A percentile compares a stretch with the other conserved stretches of the same genome.
Evolutionary conservation across 495 filamentous ascomycete species (phyloP).

Genomic region (Xylaria telfairii): DNA sequence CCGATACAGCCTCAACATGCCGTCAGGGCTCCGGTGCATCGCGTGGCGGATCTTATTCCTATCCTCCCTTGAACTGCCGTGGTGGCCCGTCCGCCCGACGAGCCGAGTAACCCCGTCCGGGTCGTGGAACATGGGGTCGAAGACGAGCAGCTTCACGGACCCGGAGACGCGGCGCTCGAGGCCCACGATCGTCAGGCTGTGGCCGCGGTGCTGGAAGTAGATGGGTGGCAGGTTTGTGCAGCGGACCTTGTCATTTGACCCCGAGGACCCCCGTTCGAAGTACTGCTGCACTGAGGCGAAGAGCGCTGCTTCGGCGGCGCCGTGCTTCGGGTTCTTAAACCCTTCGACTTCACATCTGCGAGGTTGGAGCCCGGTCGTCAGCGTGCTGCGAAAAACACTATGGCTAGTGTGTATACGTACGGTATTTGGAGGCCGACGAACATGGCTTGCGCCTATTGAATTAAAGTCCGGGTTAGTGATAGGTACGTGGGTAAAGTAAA

Average conservation of each 20-base stretch:
- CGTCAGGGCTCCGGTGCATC: slow-evolving; percentile 50
- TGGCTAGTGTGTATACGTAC: slow-evolving; percentile 48
- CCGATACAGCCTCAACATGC: slow-evolving; percentile 73
- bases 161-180: slow-evolving; percentile 74
- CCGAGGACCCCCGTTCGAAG: slow-evolving; percentile 60
- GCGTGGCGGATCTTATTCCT: not conserved
- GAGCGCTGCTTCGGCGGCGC: slow-evolving; percentile 51
- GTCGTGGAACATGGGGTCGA: slow-evolving; percentile 86
- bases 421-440: slow-evolving; percentile 71
- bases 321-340: slow-evolving; percentile 42
- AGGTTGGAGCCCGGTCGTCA: not conserved
- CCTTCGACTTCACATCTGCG: slow-evolving; percentile 46
- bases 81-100: slow-evolving; percentile 43
- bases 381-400: not conserved
- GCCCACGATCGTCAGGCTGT: slow-evolving; percentile 92
- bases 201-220: slow-evolving; percentile 90
- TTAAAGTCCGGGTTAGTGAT: not conserved
- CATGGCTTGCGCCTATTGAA: slow-evolving; percentile 75
- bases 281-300: slow-evolving; percentile 74
- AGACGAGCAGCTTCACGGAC: slow-evolving; percentile 75
- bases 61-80: not conserved
- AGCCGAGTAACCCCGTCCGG: slow-evolving; percentile 65
- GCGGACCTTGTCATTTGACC: slow-evolving; percentile 59
- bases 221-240: slow-evolving; percentile 78
- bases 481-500: not conserved